phyloP scores from a whole-genome alignment of 1,284 basidiomycete genomes.

The Exsudoporus floridanus region DNA sequence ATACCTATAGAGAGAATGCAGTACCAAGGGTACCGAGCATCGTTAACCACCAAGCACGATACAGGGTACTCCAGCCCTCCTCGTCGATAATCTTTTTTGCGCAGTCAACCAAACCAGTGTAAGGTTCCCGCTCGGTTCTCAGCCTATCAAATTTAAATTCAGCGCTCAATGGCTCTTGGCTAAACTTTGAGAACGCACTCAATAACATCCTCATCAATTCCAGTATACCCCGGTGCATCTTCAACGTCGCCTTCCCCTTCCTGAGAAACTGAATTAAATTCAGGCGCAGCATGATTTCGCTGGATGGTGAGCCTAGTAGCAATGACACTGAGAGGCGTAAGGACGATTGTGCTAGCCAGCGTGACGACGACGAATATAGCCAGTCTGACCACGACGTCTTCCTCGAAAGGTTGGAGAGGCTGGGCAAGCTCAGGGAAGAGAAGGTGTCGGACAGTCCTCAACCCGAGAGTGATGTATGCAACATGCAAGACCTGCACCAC shows the following conservation, averaged over 20 bases:
- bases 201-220: slow-evolving; percentile 82
- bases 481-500: slow-evolving; percentile 67
- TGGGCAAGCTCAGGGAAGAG: slow-evolving; percentile 57
- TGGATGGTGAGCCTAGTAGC: slow-evolving; percentile 80
- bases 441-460: slow-evolving; percentile 62
- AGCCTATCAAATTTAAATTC: slow-evolving; percentile 43
- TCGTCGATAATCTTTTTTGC: slow-evolving; percentile 79
- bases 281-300: slow-evolving; percentile 73
- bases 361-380: slow-evolving; percentile 62
- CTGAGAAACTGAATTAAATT: slow-evolving; percentile 69
- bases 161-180: not conserved
- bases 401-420: slow-evolving; percentile 27
- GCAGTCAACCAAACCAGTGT: slow-evolving; percentile 76
- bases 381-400: slow-evolving; percentile 48
- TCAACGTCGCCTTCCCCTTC: slow-evolving; percentile 70
- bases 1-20: slow-evolving; percentile 47
- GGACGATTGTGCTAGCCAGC: slow-evolving; percentile 59
- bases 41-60: slow-evolving; percentile 88
- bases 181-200: slow-evolving; percentile 48
- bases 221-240: slow-evolving; percentile 66
- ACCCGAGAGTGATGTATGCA: slow-evolving; percentile 63
- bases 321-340: slow-evolving; percentile 84
- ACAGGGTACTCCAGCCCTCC: slow-evolving; percentile 76
- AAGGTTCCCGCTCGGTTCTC: slow-evolving; percentile 84
- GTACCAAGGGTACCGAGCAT: slow-evolving; percentile 62